phyloP scores from a whole-genome alignment of 495 filamentous ascomycete genomes.

The Amniculicola lignicola region DNA sequence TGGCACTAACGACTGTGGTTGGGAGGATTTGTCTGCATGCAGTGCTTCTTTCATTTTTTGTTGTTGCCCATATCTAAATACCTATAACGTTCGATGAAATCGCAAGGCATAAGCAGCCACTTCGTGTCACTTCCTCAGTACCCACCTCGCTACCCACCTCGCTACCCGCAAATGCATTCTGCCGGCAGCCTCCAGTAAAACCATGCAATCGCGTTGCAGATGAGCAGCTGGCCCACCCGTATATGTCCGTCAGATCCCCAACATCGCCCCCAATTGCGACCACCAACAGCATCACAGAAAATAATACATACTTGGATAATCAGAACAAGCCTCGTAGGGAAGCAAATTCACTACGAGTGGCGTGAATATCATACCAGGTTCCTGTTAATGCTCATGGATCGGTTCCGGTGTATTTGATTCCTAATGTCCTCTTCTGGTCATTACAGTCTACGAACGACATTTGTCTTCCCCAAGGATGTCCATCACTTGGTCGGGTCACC shows the following conservation, averaged over 20 bases:
- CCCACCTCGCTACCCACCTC: background rate
- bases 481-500: background rate
- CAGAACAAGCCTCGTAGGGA: background rate
- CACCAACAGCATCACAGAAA: slow-evolving; percentile 7
- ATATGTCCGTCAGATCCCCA: background rate
- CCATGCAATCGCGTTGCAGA: background rate
- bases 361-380: background rate
- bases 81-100: background rate
- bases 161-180: background rate
- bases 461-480: background rate
- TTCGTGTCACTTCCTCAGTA: background rate
- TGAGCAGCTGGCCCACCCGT: background rate
- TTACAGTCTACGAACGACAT: background rate
- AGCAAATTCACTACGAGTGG: background rate
- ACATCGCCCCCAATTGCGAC: slow-evolving; percentile 2
- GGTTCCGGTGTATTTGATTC: background rate
- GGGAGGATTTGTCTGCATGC: background rate
- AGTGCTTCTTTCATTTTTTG: background rate
- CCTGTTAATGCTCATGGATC: too few relatives aligned
- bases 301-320: background rate
- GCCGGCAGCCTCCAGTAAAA: background rate
- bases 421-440: background rate
- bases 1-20: background rate
- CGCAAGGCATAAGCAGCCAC: slow-evolving; percentile 7
- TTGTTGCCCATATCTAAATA: background rate